Percentiles rank a stretch among this genome's conserved stretches.
Conservation (phyloP, 1,284 basidiomycete species). For the Inonotus obliquus region DNA sequence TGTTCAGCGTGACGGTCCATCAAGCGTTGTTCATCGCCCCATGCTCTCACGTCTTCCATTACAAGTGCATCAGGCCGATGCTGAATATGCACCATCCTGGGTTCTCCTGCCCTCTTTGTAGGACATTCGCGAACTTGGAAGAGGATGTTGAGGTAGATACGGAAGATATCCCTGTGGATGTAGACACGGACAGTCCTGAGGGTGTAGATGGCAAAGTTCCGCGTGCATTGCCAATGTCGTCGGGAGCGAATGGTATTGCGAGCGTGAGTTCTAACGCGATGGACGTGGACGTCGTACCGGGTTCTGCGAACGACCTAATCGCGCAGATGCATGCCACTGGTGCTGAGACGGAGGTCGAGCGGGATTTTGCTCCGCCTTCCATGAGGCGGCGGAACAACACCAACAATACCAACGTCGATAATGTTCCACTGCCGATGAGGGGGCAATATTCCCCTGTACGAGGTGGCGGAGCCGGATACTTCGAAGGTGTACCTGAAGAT, state of each 20-base stretch:
- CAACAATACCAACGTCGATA: slow-evolving; percentile 22
- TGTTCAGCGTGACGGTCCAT: slow-evolving; percentile 91
- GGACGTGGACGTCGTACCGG: slow-evolving; percentile 8
- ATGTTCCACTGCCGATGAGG: too few species aligned
- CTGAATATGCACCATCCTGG: slow-evolving; percentile 86
- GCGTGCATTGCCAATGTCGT: background rate
- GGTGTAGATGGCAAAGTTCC: slow-evolving; percentile 21
- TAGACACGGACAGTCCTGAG: slow-evolving; percentile 17
- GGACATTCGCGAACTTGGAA: slow-evolving; percentile 90
- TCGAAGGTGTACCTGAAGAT: slow-evolving; percentile 14
- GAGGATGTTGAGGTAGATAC: slow-evolving; percentile 79
- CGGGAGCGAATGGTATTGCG: slow-evolving; percentile 1
- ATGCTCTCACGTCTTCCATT: slow-evolving; percentile 96
- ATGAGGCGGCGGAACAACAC: slow-evolving; percentile 6
- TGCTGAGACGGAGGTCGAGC: slow-evolving; percentile 52
- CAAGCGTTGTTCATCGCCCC: slow-evolving; percentile 97
- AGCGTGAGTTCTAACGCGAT: background rate
- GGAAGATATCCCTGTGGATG: slow-evolving; percentile 16
- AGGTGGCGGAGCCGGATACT: background rate
- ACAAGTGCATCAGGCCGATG: slow-evolving; percentile 95
- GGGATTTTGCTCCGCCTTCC: slow-evolving; percentile 28
- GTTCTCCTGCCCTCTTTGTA: slow-evolving; percentile 93
- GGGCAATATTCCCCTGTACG: slow-evolving; percentile 9
- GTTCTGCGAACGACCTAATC: slow-evolving; percentile 22
- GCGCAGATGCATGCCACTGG: slow-evolving; percentile 26